These are phyloP conservation scores for Pythium volutum DNA, from an alignment of 352 stramenopile species.

Conservation along the genomic window DNA sequence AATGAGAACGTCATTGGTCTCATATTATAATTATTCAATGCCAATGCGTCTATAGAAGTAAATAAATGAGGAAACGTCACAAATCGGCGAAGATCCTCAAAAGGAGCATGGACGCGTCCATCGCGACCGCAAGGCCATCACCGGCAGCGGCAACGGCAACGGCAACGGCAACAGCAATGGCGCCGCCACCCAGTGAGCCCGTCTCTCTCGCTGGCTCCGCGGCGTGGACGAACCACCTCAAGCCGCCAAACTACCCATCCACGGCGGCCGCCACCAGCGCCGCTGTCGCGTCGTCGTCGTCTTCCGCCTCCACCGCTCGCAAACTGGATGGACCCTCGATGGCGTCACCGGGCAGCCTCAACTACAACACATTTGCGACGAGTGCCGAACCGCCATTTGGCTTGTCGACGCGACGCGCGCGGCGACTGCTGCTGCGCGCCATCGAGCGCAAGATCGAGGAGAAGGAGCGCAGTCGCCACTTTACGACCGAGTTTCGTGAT, in stretches of 20 bases:
- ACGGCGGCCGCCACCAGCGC: too few relatives aligned
- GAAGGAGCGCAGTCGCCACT: slow-evolving; percentile 57
- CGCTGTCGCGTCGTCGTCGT: background rate
- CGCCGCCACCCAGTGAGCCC: background rate
- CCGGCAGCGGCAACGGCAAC: background rate
- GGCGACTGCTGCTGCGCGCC: slow-evolving; percentile 50
- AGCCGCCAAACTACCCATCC: slow-evolving; percentile 26
- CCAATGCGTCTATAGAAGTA: background rate
- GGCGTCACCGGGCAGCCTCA: background rate
- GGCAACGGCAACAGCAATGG: background rate
- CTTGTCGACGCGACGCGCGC: slow-evolving; percentile 45
- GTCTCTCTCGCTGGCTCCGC: slow-evolving; percentile 20
- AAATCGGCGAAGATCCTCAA: background rate
- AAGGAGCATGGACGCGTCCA: background rate
- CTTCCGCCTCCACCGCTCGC: background rate
- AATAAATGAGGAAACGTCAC: slow-evolving; percentile 4
- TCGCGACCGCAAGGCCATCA: background rate
- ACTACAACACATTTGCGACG: slow-evolving; percentile 25
- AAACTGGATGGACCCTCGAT: background rate
- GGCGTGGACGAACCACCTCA: slow-evolving; percentile 20
- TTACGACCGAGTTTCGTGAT: slow-evolving; percentile 72
- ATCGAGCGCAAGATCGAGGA: slow-evolving; percentile 73
- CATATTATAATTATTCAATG: slow-evolving; percentile 1
- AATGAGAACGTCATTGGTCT: slow-evolving; percentile 2
- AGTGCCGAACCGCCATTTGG: slow-evolving; percentile 34